These are phyloP conservation scores for Lachancea quebecensis DNA, from an alignment of 805 yeast species.

Conservation along the genomic window DNA sequence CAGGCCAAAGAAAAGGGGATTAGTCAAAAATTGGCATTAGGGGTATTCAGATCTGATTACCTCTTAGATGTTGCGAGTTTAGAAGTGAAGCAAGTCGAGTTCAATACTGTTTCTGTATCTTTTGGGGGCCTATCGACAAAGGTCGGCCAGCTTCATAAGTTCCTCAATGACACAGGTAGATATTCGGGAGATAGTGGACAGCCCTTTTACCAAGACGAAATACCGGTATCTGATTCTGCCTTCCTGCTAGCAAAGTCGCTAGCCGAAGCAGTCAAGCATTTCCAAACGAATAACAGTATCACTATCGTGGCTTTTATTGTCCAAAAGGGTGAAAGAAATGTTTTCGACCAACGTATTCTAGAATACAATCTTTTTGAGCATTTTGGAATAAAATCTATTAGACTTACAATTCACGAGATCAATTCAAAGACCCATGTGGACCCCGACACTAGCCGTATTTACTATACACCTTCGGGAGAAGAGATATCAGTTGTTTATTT, in stretches of 20 bases:
- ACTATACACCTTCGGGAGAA: slow-evolving; percentile 45
- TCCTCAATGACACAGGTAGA: slow-evolving; percentile 51
- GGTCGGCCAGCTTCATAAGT: slow-evolving; percentile 70
- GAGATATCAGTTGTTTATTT: slow-evolving; percentile 87
- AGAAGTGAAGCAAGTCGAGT: slow-evolving; percentile 85
- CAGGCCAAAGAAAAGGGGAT: slow-evolving; percentile 43
- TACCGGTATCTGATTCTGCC: slow-evolving; percentile 64
- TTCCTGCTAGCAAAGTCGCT: slow-evolving; percentile 59
- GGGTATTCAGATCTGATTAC: slow-evolving; percentile 87
- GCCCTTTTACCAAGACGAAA: slow-evolving; percentile 38
- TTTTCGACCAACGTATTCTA: slow-evolving; percentile 82
- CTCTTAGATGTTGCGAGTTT: slow-evolving; percentile 48
- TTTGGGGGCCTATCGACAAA: slow-evolving; percentile 85
- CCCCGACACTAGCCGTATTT: slow-evolving; percentile 40
- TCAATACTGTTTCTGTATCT: slow-evolving; percentile 92
- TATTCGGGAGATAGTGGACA: slow-evolving; percentile 39
- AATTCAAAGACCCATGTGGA: slow-evolving; percentile 37
- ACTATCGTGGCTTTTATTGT: slow-evolving; percentile 63
- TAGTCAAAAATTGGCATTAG: slow-evolving; percentile 64
- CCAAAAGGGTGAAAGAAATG: slow-evolving; percentile 81
- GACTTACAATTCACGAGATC: slow-evolving; percentile 63
- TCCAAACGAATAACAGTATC: slow-evolving; percentile 29
- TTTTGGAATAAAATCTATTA: slow-evolving; percentile 51
- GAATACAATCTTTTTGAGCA: slow-evolving; percentile 60
- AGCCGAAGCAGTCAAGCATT: slow-evolving; percentile 55